These are phyloP conservation scores for Hemileccinum impolitum DNA, from an alignment of 768 basidiomycete species.

Conservation along the genomic window DNA sequence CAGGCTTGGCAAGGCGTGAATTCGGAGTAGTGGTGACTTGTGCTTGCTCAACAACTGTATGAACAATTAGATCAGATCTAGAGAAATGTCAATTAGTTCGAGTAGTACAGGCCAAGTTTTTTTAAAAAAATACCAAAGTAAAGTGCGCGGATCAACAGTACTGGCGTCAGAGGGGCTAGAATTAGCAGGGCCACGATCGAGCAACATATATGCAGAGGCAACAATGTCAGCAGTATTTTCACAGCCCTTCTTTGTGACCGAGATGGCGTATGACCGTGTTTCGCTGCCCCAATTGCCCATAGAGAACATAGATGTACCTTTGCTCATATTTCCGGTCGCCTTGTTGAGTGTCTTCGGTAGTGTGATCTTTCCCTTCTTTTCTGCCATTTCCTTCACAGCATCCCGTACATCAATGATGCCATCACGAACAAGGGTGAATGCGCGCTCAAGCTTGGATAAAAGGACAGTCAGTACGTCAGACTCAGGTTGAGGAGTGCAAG, in stretches of 20 bases:
- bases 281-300: slow-evolving; percentile 3
- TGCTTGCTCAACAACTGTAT: too few relatives aligned
- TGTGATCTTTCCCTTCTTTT: slow-evolving; percentile 1
- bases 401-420: too few relatives aligned
- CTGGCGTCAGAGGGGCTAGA: not conserved
- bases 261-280: not conserved
- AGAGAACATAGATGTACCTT: slow-evolving; percentile 1
- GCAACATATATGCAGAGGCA: not conserved
- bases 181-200: not conserved
- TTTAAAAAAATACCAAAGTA: not conserved
- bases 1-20: too few relatives aligned
- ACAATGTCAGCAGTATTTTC: not conserved
- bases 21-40: too few relatives aligned
- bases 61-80: too few relatives aligned
- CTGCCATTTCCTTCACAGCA: too few relatives aligned
- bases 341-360: slow-evolving; percentile 4
- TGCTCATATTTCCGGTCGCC: slow-evolving; percentile 2
- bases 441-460: too few relatives aligned
- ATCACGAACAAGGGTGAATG: too few relatives aligned
- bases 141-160: not conserved
- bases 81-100: too few relatives aligned
- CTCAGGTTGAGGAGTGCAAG: too few relatives aligned
- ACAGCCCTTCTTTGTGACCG: not conserved
- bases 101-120: too few relatives aligned
- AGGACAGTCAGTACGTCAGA: too few relatives aligned